These are phyloP conservation scores for Ogataea wickerhamii DNA, from an alignment of 805 yeast species.

Conservation along the genomic window DNA sequence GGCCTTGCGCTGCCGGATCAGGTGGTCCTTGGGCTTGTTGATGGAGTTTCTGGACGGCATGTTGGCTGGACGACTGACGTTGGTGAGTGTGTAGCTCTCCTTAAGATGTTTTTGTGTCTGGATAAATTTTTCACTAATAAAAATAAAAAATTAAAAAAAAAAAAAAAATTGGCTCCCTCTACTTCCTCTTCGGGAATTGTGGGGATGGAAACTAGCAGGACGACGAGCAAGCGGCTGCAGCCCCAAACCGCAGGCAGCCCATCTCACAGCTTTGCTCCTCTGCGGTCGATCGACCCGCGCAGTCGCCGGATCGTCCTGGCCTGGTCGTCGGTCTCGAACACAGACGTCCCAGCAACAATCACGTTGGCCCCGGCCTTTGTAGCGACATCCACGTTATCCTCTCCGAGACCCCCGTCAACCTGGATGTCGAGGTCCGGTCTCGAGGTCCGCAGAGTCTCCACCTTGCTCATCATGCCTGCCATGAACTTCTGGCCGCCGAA, in stretches of 20 bases:
- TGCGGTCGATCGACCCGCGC: conserved; percentile 53
- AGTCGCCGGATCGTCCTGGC: conserved; percentile 63
- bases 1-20: conserved; percentile 48
- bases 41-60: conserved; percentile 85
- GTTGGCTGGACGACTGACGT: conserved; percentile 1
- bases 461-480: conserved; percentile 96
- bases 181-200: no score
- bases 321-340: conserved; percentile 82
- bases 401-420: conserved; percentile 96
- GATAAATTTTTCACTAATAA: no score
- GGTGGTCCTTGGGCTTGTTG: conserved; percentile 70
- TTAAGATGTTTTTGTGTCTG: no score
- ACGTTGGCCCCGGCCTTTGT: conserved; percentile 98
- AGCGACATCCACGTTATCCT: conserved; percentile 79
- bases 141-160: no score
- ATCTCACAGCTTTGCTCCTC: conserved; percentile 1
- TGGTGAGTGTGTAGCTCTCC: no score
- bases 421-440: conserved; percentile 84
- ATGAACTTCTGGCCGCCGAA: conserved; percentile 98
- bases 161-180: no score
- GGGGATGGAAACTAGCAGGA: no score
- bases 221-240: neutral
- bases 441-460: conserved; percentile 64
- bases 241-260: no score
- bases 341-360: conserved; percentile 96